phyloP scores from a whole-genome alignment of 129 eudicot species.

The Silybum marianum region DNA sequence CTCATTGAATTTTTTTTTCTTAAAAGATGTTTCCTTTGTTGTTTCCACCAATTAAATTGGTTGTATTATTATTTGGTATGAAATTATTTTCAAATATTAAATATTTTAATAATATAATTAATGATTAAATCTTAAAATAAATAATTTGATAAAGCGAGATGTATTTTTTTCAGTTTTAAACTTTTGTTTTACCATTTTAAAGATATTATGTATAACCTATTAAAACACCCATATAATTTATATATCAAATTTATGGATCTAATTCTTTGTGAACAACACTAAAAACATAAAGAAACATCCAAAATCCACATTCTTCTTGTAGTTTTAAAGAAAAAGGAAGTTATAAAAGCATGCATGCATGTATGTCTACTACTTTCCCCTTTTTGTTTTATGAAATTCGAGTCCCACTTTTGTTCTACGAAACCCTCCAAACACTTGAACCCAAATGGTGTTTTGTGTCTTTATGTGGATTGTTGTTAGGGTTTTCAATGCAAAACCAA shows the following conservation, averaged over 20 bases:
- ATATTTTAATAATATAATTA: too few species aligned
- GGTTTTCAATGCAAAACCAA: conserved; percentile 21
- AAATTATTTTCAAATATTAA: too few species aligned
- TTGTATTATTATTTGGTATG: too few species aligned
- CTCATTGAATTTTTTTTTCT: too few species aligned
- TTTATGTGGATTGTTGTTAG: conserved; percentile 35
- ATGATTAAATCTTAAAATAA: too few species aligned
- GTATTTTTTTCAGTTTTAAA: not conserved
- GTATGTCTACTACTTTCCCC: not conserved
- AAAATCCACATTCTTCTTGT: conserved; percentile 11
- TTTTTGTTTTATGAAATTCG: conserved; percentile 15
- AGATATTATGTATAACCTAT: not conserved
- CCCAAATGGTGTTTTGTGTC: conserved; percentile 29
- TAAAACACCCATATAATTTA: too few species aligned
- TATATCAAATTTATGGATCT: not conserved
- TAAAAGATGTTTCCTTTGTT: too few species aligned
- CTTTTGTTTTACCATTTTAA: not conserved
- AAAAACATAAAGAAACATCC: conserved; percentile 13
- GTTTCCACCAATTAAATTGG: not conserved
- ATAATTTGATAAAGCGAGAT: too few species aligned
- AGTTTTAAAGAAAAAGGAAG: conserved; percentile 6
- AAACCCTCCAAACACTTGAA: conserved; percentile 35
- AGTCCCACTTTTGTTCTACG: conserved; percentile 26
- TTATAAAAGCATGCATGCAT: conserved; percentile 19
- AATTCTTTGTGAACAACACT: conserved; percentile 14